These are phyloP conservation scores for Beauveria medogensis DNA, from an alignment of 2,329 filamentous ascomycete genomes.

Conservation along the genomic window DNA sequence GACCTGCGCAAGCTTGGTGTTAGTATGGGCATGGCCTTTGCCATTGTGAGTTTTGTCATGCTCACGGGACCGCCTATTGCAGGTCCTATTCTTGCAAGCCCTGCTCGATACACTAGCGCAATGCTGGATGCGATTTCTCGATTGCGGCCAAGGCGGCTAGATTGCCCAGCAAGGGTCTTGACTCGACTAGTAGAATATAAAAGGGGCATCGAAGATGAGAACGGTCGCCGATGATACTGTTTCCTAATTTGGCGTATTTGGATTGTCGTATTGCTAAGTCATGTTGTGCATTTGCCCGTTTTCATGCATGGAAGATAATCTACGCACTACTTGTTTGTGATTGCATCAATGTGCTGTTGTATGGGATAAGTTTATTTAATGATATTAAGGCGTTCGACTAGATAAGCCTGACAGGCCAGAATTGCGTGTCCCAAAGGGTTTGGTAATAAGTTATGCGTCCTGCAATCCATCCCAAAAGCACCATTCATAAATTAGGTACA, in stretches of 20 bases:
- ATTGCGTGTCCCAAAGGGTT: not conserved
- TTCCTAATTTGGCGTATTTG: not conserved
- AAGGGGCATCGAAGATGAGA: not conserved
- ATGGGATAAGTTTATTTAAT: not conserved
- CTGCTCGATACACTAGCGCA: slow-evolving; percentile 36
- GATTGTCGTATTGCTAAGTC: no score
- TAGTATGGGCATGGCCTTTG: slow-evolving; percentile 52
- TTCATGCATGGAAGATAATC: not conserved
- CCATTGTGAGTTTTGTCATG: slow-evolving; percentile 45
- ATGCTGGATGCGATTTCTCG: slow-evolving; percentile 34
- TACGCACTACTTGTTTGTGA: not conserved
- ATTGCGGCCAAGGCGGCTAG: slow-evolving; percentile 29
- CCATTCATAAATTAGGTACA: slow-evolving; percentile 4
- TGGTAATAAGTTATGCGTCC: not conserved
- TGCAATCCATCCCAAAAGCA: not conserved
- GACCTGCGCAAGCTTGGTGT: slow-evolving; percentile 45
- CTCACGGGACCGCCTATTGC: slow-evolving; percentile 44
- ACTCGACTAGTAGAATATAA: slow-evolving; percentile 33
- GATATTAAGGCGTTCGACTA: not conserved
- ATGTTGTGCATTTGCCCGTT: not conserved
- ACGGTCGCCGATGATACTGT: not conserved
- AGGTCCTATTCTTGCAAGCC: slow-evolving; percentile 37
- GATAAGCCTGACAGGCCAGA: not conserved
- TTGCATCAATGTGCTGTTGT: not conserved
- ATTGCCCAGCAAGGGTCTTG: slow-evolving; percentile 28